phyloP scores from a whole-genome alignment of 2,329 filamentous ascomycete species.

The Aspergillus niger region DNA sequence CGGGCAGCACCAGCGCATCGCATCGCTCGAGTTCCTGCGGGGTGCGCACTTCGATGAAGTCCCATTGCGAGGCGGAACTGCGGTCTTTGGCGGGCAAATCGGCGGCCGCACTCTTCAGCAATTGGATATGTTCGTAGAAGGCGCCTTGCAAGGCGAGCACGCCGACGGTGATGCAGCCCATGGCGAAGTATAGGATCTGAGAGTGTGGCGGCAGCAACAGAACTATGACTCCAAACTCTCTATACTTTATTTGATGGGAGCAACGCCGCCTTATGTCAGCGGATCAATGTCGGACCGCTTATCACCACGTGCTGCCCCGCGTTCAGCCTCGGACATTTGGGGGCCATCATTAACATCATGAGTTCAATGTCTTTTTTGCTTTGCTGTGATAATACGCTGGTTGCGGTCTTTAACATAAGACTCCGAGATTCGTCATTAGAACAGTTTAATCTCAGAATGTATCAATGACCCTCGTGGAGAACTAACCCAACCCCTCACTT shows the following conservation, averaged over 20 bases:
- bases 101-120: slow-evolving; percentile 70
- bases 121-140: slow-evolving; percentile 81
- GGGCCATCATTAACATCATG: too few species aligned
- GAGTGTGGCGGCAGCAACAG: neutral
- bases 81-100: slow-evolving; percentile 39
- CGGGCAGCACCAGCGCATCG: slow-evolving; percentile 84
- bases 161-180: slow-evolving; percentile 55
- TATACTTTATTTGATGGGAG: neutral
- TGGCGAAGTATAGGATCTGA: slow-evolving; percentile 15
- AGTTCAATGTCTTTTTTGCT: too few species aligned
- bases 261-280: slow-evolving; percentile 2
- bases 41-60: slow-evolving; percentile 79
- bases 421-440: too few species aligned
- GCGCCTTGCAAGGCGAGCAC: slow-evolving; percentile 84
- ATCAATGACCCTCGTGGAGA: too few species aligned
- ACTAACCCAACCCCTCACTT: too few species aligned
- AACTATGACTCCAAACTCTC: neutral
- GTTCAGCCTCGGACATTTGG: neutral
- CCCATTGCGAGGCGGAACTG: slow-evolving; percentile 46
- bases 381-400: too few species aligned
- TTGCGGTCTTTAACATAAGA: too few species aligned
- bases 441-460: too few species aligned
- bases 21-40: slow-evolving; percentile 69
- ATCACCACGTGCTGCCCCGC: slow-evolving; percentile 27
- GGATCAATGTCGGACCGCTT: slow-evolving; percentile 20